Evolutionary conservation across 1,284 basidiomycete species (phyloP), one percentile per base, ranked within the genome.

Genomic region (Rhodotorula sp.): DNA sequence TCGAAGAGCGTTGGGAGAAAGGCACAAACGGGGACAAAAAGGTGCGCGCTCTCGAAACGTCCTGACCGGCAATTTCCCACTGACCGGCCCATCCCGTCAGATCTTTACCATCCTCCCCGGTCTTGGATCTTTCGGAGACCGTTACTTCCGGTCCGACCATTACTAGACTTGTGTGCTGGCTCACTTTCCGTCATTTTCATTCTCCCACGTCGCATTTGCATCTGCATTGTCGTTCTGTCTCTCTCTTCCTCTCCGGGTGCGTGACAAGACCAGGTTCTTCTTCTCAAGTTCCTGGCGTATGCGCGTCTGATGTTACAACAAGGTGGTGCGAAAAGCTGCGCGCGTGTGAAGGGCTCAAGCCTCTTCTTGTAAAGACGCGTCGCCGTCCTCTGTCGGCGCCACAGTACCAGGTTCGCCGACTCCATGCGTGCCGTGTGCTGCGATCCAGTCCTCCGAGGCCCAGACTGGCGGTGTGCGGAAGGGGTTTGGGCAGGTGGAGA

Each of bases 1-100:
- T 93, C 81, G 84, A 84, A 65, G 89, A 91, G 81, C 85, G 86
- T 12, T 89, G 90, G 88, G 80, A 90, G 49, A 84, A 87, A 66
- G 61, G 62, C 2, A 64, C 48, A 55, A 28, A 50, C 26, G 72
- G 69, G 34, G 66, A 70, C 49, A 73, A 73, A 28, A 75, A 71
- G 68, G 69, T 70, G 55, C 47, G 64, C 21, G 34, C 23, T 19
- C 38, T 26, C 26, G 23, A 10, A 10, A 19, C 16, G 12, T 18
- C 7, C 23, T 4, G 1, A 3, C 34, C 55, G 34, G 0, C 2
- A 12, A 58, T 26, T 15, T n/a, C 3, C 6, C 2, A 3, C 59
- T 60, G 34, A 45, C 26, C 23, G 16, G 28, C 19, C 26, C 34
- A 4, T 2, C 45, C 7, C 43, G 0, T 14, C 60, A 72, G 67